Conservation (phyloP, 352 stramenopile genomes). For the Phytophthora sp. region DNA sequence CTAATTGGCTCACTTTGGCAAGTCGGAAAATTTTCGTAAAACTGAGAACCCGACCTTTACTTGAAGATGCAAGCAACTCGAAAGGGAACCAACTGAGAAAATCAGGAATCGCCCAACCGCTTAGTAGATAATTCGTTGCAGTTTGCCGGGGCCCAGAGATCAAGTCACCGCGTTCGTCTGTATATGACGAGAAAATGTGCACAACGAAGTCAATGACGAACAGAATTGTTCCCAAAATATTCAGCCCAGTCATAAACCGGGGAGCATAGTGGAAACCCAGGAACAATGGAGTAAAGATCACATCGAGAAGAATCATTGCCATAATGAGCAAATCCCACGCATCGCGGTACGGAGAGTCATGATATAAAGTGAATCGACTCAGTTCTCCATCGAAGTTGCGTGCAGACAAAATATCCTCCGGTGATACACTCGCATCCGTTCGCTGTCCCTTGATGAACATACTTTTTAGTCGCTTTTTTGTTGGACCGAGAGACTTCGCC, state of each 20-base stretch:
- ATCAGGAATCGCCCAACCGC: constrained; percentile 60
- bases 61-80: constrained; percentile 43
- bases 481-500: background rate
- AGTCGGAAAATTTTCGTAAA: constrained; percentile 72
- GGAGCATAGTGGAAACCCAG: constrained; percentile 55
- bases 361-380: constrained; percentile 54
- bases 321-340: constrained; percentile 65
- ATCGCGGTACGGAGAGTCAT: constrained; percentile 49
- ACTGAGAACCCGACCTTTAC: constrained; percentile 57
- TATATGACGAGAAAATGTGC: constrained; percentile 65
- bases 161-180: constrained; percentile 53
- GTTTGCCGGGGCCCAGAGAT: constrained; percentile 53
- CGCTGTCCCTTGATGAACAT: constrained; percentile 34
- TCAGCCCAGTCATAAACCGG: constrained; percentile 34
- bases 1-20: constrained; percentile 72
- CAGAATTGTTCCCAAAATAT: constrained; percentile 44
- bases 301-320: constrained; percentile 58
- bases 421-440: constrained; percentile 29
- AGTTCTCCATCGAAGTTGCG: constrained; percentile 39
- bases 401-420: constrained; percentile 46
- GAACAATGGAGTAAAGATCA: constrained; percentile 57
- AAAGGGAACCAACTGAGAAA: constrained; percentile 80
- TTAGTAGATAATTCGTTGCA: constrained; percentile 55
- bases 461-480: constrained; percentile 28
- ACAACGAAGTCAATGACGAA: constrained; percentile 67